Conservation (phyloP, 2,329 filamentous ascomycete species). For the Nemania abortiva region DNA sequence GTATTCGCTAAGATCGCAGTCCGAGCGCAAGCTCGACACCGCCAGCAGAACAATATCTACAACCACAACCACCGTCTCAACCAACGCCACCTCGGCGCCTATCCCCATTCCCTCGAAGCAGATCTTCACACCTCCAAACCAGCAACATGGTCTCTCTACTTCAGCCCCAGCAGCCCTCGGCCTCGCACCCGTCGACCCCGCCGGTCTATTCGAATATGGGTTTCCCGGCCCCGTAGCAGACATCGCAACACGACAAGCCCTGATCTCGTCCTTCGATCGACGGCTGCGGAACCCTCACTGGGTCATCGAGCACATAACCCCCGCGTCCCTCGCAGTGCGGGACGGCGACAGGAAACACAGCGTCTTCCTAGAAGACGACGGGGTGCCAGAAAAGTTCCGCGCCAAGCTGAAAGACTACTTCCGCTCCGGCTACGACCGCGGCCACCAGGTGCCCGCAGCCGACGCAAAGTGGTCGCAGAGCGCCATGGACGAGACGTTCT, state of each 20-base stretch:
- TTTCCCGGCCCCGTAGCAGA: conserved; percentile 93
- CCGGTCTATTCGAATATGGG: conserved; percentile 84
- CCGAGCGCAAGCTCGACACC: conserved; percentile 54
- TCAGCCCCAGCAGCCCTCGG: conserved; percentile 51
- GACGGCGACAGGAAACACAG: conserved; percentile 88
- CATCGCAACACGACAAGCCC: conserved; percentile 78
- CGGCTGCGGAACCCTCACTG: conserved; percentile 91
- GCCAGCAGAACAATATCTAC: conserved; percentile 56
- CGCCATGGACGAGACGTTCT: conserved; percentile 96
- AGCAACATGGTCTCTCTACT: conserved; percentile 49
- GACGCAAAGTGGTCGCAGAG: conserved; percentile 95
- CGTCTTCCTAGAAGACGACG: conserved; percentile 82
- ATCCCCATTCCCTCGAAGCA: conserved; percentile 70
- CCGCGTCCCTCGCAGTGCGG: conserved; percentile 78
- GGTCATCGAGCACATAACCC: conserved; percentile 97
- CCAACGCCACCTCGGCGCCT: conserved; percentile 52
- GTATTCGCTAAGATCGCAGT: conserved; percentile 66
- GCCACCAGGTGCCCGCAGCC: conserved; percentile 96
- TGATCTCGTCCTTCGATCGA: conserved; percentile 91
- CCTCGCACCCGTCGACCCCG: conserved; percentile 72
- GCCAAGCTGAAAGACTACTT: conserved; percentile 94
- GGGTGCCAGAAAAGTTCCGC: conserved; percentile 86
- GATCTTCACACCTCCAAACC: conserved; percentile 56
- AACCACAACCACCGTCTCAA: conserved; percentile 50
- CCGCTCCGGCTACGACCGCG: conserved; percentile 93